Evolutionary conservation across 192 early-diverging fungal genomes (phyloP), one percentile per base, ranked within the genome.

Genomic region (Linnemannia exigua): DNA sequence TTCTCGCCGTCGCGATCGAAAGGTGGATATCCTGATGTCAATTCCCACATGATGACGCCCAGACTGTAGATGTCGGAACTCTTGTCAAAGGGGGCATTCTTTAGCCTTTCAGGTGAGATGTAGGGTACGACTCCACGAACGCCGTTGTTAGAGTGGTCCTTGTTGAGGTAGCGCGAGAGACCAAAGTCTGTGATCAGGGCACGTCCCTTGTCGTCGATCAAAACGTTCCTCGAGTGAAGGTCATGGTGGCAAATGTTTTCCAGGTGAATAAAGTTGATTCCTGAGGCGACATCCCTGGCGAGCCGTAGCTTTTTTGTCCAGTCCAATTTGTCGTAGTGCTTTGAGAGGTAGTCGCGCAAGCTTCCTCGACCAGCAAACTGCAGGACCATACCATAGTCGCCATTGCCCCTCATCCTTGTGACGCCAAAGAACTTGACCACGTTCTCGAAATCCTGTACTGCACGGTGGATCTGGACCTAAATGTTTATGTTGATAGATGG

Each of bases 41-140:
- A 51, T 44, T 89, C 88, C 85, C 85, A 87, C 88, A 89, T 89
- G 70, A 89, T 89, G 41, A 89, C 80, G 11, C 86, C 88, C 25
- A 87, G 70, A 74, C 82, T 85, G 79, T 87, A 89, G 8, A 89
- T 72, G 47, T 89, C 86, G 16, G 86, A 84, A 69, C 72, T 77
- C n/a, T 79, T 74, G 31, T 87, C 80, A 71, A 85, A 87, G 15
- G 69, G 76, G 9, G 68, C 22, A 35, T 82, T 72, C 44, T 72
- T 76, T 38, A 89, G 76, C 16, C 82, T 69, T 75, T 89, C 88
- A 0, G 88, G 88, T 12, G 88, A 87, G 25, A 87, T 80, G 25
- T 87, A 89, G 19, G 88, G 88, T 8, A 89, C 79, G 19, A 87
- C 79, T 16, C 86, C 86, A 6, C 75, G 46, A 3, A 87, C 77